Evolutionary conservation across 345 rosid species (phyloP), one percentile per base, ranked within the genome.

Genomic region (Populus euphratica): DNA sequence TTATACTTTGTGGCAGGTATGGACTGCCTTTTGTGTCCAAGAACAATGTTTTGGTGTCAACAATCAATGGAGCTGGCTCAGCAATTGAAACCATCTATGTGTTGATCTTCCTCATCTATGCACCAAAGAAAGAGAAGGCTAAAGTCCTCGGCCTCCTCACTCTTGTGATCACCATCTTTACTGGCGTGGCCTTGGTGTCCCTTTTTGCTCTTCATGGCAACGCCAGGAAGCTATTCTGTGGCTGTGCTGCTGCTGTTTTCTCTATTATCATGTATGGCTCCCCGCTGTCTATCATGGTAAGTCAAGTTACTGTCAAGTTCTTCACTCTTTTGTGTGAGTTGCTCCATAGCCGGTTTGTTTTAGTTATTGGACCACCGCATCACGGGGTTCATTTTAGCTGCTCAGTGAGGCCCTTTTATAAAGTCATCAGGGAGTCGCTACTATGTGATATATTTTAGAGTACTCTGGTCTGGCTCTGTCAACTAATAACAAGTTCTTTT

Each of bases 241-340:
- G 99, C 17, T 59, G 88, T 21, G 95, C 93, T 44, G 92, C 98
- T 25, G 73, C 97, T 59, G 77, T 96, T 74, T 96, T 96, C 89
- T 96, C 99, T 25, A 89, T 92, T 81, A 85, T 92, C 88, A 96
- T 96, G 99, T 96, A 96, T 81, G 99, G 83, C 71, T 93, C 99
- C 13, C 99, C 99, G 29, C 96, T 96, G 20, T 90, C 99, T 29
- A 81, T 96, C 83, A 91, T 96, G 97, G 99, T 96, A 84, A 91
- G 87, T 54, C 68, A 38, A 7, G 16, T 18, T 11, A 17, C 39
- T n/a, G 39, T 4, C 21, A 35, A 1, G 4, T 20, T 21, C 0
- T 38, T 50, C 69, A n/a, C 5, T 6, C 6, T 47, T 4, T 47
- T 14, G 50, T 13, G 50, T 47, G 4, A 47, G 50, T 13, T 2